Evolutionary conservation across 306 rosid species (phyloP).

Genomic region (Quercus berberidifolia): DNA sequence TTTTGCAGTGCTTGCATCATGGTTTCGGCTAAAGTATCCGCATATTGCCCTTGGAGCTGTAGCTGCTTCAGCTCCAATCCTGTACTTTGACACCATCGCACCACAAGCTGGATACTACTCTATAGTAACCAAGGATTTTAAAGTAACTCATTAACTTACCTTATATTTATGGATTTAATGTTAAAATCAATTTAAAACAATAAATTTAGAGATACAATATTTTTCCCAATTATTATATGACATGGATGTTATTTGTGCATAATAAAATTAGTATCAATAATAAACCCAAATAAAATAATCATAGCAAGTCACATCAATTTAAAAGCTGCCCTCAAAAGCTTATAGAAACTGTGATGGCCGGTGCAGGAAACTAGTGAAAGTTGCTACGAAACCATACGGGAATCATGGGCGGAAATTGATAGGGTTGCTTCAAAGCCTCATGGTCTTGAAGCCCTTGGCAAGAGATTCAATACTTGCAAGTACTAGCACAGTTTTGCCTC

Average conservation of each 20-base stretch:
- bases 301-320: too few relatives aligned
- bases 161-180: background rate
- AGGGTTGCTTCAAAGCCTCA: slow-evolving; percentile 26
- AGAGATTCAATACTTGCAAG: slow-evolving; percentile 51
- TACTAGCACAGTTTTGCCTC: background rate
- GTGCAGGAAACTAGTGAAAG: slow-evolving; percentile 50
- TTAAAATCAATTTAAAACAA: background rate
- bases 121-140: slow-evolving; percentile 38
- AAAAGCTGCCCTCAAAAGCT: too few relatives aligned
- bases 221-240: too few relatives aligned
- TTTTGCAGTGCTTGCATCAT: slow-evolving; percentile 53
- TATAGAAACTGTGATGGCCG: background rate
- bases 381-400: slow-evolving; percentile 41
- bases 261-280: too few relatives aligned
- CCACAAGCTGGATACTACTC: slow-evolving; percentile 43
- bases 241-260: too few relatives aligned
- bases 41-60: slow-evolving; percentile 55
- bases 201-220: background rate
- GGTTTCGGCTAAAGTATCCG: slow-evolving; percentile 65
- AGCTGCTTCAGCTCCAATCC: slow-evolving; percentile 64
- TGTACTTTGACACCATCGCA: slow-evolving; percentile 39
- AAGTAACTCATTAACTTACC: slow-evolving; percentile 14
- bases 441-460: slow-evolving; percentile 46
- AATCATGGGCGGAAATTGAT: slow-evolving; percentile 63
- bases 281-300: too few relatives aligned